A percentile compares a stretch with the other conserved stretches of the same genome.
phyloP scores from a whole-genome alignment of 495 filamentous ascomycete genomes.

The Hypoxylon rickii region DNA sequence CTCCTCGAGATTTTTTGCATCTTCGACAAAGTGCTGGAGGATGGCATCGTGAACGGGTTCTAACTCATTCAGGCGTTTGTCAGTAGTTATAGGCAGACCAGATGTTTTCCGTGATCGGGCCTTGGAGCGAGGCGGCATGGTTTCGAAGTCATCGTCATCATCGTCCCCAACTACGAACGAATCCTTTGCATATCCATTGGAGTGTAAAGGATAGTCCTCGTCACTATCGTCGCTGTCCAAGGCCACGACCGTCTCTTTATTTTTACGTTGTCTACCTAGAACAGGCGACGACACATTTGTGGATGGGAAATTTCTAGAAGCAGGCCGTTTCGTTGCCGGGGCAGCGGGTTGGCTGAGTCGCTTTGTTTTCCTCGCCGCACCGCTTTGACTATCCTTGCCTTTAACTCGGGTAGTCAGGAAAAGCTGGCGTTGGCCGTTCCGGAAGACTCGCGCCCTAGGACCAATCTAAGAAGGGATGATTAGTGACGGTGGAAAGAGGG shows the following conservation, averaged over 20 bases:
- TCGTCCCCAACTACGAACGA: conserved; percentile 58
- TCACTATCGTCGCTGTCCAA: conserved; percentile 40
- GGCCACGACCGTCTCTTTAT: conserved; percentile 52
- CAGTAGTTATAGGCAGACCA: conserved; percentile 74
- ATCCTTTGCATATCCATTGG: conserved; percentile 54
- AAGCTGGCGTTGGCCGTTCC: conserved; percentile 36
- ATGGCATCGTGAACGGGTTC: conserved; percentile 52
- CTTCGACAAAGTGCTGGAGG: conserved; percentile 68
- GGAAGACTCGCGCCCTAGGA: conserved; percentile 33
- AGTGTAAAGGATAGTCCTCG: conserved; percentile 41
- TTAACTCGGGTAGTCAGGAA: conserved; percentile 41
- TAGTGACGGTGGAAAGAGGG: conserved; percentile 58
- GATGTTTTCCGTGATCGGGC: conserved; percentile 39
- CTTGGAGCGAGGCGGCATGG: conserved; percentile 49
- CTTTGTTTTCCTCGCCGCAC: conserved; percentile 15
- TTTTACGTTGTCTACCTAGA: conserved; percentile 40
- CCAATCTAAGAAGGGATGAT: conserved; percentile 49
- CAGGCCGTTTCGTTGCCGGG: conserved; percentile 36
- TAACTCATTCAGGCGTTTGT: conserved; percentile 64
- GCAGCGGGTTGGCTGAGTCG: conserved; percentile 28
- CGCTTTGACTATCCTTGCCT: conserved; percentile 32
- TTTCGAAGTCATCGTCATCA: conserved; percentile 62
- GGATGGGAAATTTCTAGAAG: conserved; percentile 51
- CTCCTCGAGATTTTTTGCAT: conserved; percentile 69
- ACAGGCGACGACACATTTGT: conserved; percentile 88